Evolutionary conservation across 176 grass and related monocot genomes (phyloP).

Genomic region (Areca catechu): DNA sequence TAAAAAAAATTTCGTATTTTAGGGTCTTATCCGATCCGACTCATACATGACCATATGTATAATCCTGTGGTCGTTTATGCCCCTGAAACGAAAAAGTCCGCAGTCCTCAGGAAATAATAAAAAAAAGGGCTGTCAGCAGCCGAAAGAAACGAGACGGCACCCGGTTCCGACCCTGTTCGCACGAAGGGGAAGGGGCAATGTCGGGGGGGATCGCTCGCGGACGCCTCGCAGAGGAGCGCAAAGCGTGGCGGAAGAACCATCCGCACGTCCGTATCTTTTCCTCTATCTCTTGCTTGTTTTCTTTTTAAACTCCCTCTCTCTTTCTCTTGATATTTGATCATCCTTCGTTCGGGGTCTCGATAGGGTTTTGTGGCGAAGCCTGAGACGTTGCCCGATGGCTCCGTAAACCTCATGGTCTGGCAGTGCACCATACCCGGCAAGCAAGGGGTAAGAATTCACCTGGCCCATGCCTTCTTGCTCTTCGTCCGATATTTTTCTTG

Average conservation of each 20-base stretch:
- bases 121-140: too few relatives aligned
- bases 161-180: background rate
- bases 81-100: too few relatives aligned
- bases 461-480: background rate
- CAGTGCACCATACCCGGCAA: conserved; percentile 91
- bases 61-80: too few relatives aligned
- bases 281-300: conserved; percentile 15
- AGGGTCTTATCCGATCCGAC: too few relatives aligned
- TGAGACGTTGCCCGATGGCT: conserved; percentile 60
- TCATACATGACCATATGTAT: too few relatives aligned
- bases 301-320: background rate
- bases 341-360: background rate
- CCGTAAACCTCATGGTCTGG: conserved; percentile 84
- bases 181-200: conserved; percentile 24
- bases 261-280: conserved; percentile 49
- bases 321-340: background rate
- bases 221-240: conserved; percentile 92
- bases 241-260: conserved; percentile 92
- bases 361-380: conserved; percentile 96
- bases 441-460: conserved; percentile 54
- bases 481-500: too few relatives aligned
- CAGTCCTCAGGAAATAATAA: too few relatives aligned
- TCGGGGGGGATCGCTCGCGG: conserved; percentile 79
- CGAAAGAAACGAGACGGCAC: too few relatives aligned
- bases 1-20: too few relatives aligned